Base-by-base conservation (phyloP, 768 basidiomycete species). In the Grammothele lineata region DNA sequence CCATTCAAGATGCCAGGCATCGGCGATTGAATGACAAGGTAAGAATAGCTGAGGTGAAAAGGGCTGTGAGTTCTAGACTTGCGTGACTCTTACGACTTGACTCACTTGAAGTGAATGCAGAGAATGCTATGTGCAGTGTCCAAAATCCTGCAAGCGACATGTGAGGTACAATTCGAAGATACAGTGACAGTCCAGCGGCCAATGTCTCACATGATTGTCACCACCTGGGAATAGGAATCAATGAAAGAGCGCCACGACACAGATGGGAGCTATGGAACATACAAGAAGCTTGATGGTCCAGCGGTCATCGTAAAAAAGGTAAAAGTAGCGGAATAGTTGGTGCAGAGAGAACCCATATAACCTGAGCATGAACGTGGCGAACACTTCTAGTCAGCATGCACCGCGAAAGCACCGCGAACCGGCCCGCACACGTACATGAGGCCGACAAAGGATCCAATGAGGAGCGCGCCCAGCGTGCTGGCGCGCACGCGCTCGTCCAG, bases 401-500 rank as follows among this genome's bases (percentile, higher is more conserved):
- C 4, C 17, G 9, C 3, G 19, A 9, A 2, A 2, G 3, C 0
- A 4, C 4, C 23, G 18, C 1, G 1, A 14, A 19, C 4, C 5
- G 33, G 17, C n/a, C n/a, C n/a, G 27, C 7, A 7, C 8, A 30
- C 22, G 10, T 18, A 51, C 50, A 43, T 38, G 6, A 51, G 40
- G n/a, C 50, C 45, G 23, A 51, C 12, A 17, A 32, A 51, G 11
- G 50, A 46, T n/a, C 50, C 44, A 4, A 51, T 33, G 37, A 51
- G 45, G 11, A 51, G 30, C 2, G 50, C 40, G 2, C 40, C 50
- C 3, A 51, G 14, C 12, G 39, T 40, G 39, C 25, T 15, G 27
- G 30, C 30, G 10, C 6, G 22, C 6, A 5, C 23, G 19, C n/a
- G 19, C 15, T 27, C 18, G 11, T n/a, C 38, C 12, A 24, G 12